Percentiles rank a stretch among this genome's conserved stretches.
Evolutionary conservation across 2,329 filamentous ascomycete species (phyloP).

Genomic region (Clarireedia sp.): DNA sequence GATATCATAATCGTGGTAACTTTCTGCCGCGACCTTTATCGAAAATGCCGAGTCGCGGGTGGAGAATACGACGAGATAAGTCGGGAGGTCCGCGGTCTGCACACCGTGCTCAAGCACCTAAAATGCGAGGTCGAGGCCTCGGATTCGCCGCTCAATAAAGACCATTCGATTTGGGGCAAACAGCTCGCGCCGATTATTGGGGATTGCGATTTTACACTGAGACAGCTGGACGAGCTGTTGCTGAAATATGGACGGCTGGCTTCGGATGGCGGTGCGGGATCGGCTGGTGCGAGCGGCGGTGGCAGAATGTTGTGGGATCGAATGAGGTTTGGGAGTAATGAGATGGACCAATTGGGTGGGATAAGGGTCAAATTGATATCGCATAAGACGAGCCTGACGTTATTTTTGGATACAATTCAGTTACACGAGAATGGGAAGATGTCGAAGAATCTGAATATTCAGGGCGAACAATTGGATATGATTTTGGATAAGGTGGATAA

Average conservation of each 20-base stretch:
- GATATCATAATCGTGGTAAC: constrained; percentile 48
- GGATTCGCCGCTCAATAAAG: constrained; percentile 45
- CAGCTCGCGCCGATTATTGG: constrained; percentile 46
- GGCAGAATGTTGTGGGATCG: constrained; percentile 21
- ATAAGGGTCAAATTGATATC: constrained; percentile 38
- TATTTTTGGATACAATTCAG: constrained; percentile 51
- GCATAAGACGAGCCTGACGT: constrained; percentile 45
- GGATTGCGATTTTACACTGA: constrained; percentile 47
- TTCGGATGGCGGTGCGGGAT: constrained; percentile 11
- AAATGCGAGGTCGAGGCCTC: constrained; percentile 49
- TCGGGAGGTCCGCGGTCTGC: constrained; percentile 43
- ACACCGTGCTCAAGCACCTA: constrained; percentile 49
- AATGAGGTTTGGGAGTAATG: constrained; percentile 25
- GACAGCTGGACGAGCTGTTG: constrained; percentile 46
- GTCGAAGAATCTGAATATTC: constrained; percentile 22
- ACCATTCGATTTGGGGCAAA: constrained; percentile 37
- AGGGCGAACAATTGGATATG: constrained; percentile 36
- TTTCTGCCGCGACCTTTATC: constrained; percentile 47
- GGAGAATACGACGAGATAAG: constrained; percentile 43
- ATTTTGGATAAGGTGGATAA: constrained; percentile 55
- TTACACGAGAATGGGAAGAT: constrained; percentile 39
- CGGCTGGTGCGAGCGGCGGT: constrained; percentile 5
- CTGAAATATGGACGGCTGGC: constrained; percentile 35
- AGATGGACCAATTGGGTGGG: constrained; percentile 27
- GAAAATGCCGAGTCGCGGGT: constrained; percentile 42